These are phyloP conservation scores for Tylopilus felleus DNA, from an alignment of 768 basidiomycete species.

Conservation along the genomic window DNA sequence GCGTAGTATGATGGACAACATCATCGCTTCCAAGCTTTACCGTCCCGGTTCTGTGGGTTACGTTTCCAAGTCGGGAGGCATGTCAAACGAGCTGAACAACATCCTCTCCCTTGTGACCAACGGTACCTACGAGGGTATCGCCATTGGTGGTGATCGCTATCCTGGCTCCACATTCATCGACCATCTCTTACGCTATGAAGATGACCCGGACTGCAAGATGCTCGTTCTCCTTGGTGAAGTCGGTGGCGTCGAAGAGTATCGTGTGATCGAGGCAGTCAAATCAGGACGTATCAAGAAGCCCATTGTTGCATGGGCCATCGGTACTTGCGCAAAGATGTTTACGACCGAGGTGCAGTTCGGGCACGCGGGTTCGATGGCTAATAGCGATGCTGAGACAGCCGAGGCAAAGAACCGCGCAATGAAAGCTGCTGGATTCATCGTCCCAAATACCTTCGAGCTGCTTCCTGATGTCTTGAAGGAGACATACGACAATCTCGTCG, in stretches of 20 bases:
- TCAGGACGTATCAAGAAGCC: constrained; percentile 93
- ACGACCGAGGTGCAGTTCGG: constrained; percentile 99
- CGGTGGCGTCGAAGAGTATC: constrained; percentile 98
- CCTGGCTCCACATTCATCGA: constrained; percentile 99
- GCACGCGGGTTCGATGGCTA: constrained; percentile 97
- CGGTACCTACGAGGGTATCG: constrained; percentile 99
- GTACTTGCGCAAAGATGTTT: constrained; percentile 99
- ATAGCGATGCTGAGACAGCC: constrained; percentile 96
- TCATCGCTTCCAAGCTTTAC: constrained; percentile 98
- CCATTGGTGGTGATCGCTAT: constrained; percentile 99
- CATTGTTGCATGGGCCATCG: constrained; percentile 99
- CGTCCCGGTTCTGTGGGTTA: constrained; percentile 96
- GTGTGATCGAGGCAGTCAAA: constrained; percentile 97
- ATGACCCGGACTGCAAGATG: constrained; percentile 97
- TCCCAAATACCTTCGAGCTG: constrained; percentile 97
- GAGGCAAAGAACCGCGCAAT: constrained; percentile 97
- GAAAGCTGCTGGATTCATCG: constrained; percentile 92
- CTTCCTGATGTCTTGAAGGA: constrained; percentile 81
- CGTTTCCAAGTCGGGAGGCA: constrained; percentile 99
- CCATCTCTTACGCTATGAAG: constrained; percentile 96
- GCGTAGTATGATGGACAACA: constrained; percentile 98
- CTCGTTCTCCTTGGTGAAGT: constrained; percentile 98
- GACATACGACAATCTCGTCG: constrained; percentile 82
- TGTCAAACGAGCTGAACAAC: constrained; percentile 99
- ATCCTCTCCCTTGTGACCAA: constrained; percentile 95